Base-by-base conservation (phyloP, 2,329 filamentous ascomycete species). In the Penicillium thymicola region DNA sequence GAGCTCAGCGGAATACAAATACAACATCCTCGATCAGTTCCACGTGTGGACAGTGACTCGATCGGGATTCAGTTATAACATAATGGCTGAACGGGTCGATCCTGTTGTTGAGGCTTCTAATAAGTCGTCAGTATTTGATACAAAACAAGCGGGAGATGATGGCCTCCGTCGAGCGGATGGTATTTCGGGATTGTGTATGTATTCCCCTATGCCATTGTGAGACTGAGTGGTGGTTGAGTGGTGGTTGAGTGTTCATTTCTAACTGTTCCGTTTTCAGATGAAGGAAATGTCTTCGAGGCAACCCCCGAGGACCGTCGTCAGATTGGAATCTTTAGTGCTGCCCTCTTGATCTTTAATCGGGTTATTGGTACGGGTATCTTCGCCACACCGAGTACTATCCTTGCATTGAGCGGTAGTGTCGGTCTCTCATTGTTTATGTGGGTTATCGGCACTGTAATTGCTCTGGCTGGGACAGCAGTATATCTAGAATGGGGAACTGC, bases 401-500 rank as follows among this genome's bases (percentile, higher is more conserved):
- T 81, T 23, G 63, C 67, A 2, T 67, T 76, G 60, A 77, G 75
- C 2, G 74, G 77, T 2, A 80, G 78, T 59, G 72, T 80, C 36
- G 79, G 77, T 6, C 69, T 76, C 16, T 75, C 78, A 28, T 59
- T 81, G n/a, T 68, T 80, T 25, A 76, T 81, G 61, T 82, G 80
- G 79, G 74, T 78, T 3, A 64, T 76, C 7, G 79, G 80, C 5
- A 79, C 76, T 13, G 18, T 79, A 3, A 79, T 81, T 67, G 77
- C 78, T 7, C 73, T 78, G 66, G 75, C 77, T 59, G 72, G 75
- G 60, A 77, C 69, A 9, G 70, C 68, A 11, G 68, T 72, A 11
- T 82, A 81, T 53, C 67, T 81, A 32, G 79, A 82, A 70, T 80
- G 78, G 67, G 79, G 79, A 37, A 79, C 77, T 49, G 78, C 79